A percentile compares a stretch with the other conserved stretches of the same genome.
phyloP scores from a whole-genome alignment of 2,329 filamentous ascomycete genomes.

The Blastomyces parvus region DNA sequence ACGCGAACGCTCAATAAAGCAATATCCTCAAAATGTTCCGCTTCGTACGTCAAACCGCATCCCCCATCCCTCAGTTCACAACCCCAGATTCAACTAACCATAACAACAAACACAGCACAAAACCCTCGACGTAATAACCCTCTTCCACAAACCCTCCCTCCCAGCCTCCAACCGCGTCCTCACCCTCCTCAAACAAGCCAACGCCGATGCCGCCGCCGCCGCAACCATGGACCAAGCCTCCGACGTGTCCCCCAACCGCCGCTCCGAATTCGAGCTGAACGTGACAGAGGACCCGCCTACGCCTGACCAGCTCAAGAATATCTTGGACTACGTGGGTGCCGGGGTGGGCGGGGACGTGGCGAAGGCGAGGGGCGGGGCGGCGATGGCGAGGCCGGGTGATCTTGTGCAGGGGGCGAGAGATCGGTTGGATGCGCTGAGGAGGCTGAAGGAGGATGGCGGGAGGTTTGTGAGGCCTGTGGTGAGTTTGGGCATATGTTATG shows the following conservation, averaged over 20 bases:
- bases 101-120: constrained; percentile 49
- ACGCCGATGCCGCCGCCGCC: constrained; percentile 56
- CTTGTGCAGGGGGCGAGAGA: constrained; percentile 66
- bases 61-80: not conserved
- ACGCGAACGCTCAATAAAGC: not conserved
- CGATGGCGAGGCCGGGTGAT: constrained; percentile 51
- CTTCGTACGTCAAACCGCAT: constrained; percentile 5
- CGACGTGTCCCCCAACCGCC: constrained; percentile 50
- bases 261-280: constrained; percentile 72
- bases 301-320: constrained; percentile 68
- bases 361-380: constrained; percentile 32
- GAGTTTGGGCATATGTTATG: constrained; percentile 30
- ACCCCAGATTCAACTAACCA: not conserved
- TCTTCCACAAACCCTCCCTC: constrained; percentile 80
- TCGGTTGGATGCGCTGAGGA: constrained; percentile 68
- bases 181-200: constrained; percentile 69
- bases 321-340: constrained; percentile 69
- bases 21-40: constrained; percentile 12
- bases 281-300: constrained; percentile 75
- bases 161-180: constrained; percentile 64
- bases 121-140: constrained; percentile 80
- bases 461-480: constrained; percentile 69
- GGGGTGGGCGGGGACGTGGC: constrained; percentile 55
- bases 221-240: constrained; percentile 68
- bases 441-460: constrained; percentile 53